Conservation (phyloP, 805 yeast genomes). For the Jamesozyma gamospora region DNA sequence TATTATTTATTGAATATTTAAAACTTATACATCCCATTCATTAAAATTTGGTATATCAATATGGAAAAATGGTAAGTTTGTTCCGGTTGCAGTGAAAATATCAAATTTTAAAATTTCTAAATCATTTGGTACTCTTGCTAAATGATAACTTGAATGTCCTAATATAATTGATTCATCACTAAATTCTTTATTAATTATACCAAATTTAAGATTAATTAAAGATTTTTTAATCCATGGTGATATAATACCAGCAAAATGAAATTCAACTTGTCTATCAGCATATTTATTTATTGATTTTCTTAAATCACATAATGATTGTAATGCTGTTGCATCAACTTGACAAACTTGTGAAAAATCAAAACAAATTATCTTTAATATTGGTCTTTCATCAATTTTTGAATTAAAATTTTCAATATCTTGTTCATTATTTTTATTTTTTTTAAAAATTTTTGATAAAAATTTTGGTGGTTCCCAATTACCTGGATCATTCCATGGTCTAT, state of each 20-base stretch:
- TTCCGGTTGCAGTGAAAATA: conserved; percentile 22
- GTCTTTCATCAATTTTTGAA: conserved; percentile 39
- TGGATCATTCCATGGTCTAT: conserved; percentile 87
- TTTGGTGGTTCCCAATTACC: conserved; percentile 42
- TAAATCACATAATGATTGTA: conserved; percentile 69
- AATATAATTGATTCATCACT: conserved; percentile 27
- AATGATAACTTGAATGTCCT: conserved; percentile 27
- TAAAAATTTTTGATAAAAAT: conserved; percentile 14
- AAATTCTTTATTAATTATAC: conserved; percentile 38
- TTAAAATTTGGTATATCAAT: conserved; percentile 29
- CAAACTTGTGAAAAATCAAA: conserved; percentile 75
- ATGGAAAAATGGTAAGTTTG: conserved; percentile 30
- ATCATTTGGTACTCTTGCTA: conserved; percentile 15
- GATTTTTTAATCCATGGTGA: conserved; percentile 83
- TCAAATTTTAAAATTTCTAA: conserved; percentile 7
- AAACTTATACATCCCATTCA: conserved; percentile 19
- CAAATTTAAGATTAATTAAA: conserved; percentile 68
- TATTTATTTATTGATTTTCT: conserved; percentile 61
- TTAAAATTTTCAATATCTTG: conserved; percentile 10
- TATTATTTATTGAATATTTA: no score
- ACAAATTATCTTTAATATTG: conserved; percentile 59
- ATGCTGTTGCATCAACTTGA: conserved; percentile 67
- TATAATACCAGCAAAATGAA: conserved; percentile 77
- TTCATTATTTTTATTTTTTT: conserved; percentile 12
- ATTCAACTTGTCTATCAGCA: conserved; percentile 76